phyloP scores from a whole-genome alignment of 345 rosid genomes.

The Eucalyptus pumila region DNA sequence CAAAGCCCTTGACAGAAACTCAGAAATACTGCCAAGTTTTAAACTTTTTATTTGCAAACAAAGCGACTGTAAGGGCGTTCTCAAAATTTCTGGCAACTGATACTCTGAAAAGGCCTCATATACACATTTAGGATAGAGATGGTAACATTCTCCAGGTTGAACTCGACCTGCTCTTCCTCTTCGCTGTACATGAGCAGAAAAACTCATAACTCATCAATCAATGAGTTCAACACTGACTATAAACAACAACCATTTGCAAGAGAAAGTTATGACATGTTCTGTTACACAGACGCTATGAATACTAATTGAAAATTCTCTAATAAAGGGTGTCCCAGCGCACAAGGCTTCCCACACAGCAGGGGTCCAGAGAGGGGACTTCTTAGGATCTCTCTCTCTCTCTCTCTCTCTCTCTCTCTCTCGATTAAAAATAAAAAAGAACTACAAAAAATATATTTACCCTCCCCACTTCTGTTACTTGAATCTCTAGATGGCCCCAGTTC shows the following conservation, averaged over 20 bases:
- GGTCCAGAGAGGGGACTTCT: not conserved
- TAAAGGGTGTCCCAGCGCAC: not conserved
- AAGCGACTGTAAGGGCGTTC: conserved; percentile 89
- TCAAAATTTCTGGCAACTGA: conserved; percentile 90
- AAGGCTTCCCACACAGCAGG: not conserved
- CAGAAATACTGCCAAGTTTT: conserved; percentile 75
- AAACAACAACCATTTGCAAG: not conserved
- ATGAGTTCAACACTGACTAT: not conserved
- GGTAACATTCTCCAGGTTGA: conserved; percentile 85
- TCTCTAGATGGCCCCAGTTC: not conserved
- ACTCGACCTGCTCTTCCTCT: conserved; percentile 96
- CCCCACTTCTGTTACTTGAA: not conserved
- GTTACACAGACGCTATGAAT: not conserved
- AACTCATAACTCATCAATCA: not conserved
- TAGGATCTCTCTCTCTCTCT: not conserved
- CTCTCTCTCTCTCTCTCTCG: not conserved
- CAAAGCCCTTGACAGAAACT: conserved; percentile 74
- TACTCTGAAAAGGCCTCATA: conserved; percentile 79
- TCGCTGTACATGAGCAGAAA: conserved; percentile 31
- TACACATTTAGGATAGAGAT: conserved; percentile 80
- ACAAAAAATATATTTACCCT: not conserved
- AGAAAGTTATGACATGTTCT: not conserved
- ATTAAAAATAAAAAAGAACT: not conserved
- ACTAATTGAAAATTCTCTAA: not conserved
- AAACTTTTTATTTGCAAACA: conserved; percentile 90